These are phyloP conservation scores for Citrus cavaleriei DNA, from an alignment of 345 rosid genomes.

Conservation along the genomic window DNA sequence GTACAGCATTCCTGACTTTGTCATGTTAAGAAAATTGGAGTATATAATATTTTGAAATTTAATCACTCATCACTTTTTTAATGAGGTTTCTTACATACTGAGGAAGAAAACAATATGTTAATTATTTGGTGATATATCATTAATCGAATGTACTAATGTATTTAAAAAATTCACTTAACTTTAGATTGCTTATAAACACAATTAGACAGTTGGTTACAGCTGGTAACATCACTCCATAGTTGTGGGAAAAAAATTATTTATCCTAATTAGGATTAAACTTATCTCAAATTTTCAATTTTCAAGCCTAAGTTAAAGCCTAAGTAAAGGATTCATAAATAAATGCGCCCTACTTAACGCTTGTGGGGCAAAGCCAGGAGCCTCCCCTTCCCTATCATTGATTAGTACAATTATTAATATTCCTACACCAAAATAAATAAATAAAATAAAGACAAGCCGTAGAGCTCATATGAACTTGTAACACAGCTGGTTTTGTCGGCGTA, in stretches of 20 bases:
- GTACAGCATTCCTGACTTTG: neutral
- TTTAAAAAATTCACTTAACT: neutral
- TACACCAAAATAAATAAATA: neutral
- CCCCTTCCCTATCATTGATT: neutral
- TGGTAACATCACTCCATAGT: neutral
- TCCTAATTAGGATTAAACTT: neutral
- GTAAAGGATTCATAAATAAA: neutral
- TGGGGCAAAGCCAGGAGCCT: neutral
- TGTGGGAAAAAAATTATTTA: neutral
- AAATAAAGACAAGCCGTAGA: neutral
- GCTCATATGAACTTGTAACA: neutral
- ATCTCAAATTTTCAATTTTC: neutral
- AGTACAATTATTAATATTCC: neutral
- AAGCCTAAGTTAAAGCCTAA: too few relatives aligned
- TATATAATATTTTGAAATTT: neutral
- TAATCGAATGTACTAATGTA: neutral
- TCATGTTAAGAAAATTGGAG: neutral
- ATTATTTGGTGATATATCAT: neutral
- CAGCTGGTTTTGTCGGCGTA: slow-evolving; percentile 37
- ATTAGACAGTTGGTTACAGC: neutral
- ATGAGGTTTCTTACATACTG: neutral
- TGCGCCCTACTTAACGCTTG: neutral
- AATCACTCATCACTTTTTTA: neutral
- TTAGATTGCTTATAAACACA: neutral
- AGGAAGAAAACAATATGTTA: neutral